These are phyloP conservation scores for Wickerhamiella bombiphila DNA, from an alignment of 805 yeast genomes.

Conservation along the genomic window DNA sequence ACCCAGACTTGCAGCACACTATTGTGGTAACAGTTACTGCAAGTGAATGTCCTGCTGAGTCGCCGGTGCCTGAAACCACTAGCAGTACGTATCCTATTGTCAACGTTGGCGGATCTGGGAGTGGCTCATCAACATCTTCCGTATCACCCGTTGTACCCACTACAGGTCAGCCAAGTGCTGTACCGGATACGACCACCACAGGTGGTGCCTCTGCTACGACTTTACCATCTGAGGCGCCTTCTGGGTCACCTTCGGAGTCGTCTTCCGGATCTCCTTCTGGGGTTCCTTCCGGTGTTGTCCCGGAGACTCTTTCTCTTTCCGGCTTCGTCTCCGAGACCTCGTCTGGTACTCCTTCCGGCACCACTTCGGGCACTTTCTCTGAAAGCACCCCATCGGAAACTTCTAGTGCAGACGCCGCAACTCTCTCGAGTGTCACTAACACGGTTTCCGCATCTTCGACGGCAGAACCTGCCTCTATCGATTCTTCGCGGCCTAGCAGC, in stretches of 20 bases:
- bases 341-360: neutral
- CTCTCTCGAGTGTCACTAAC: neutral
- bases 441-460: too few species aligned
- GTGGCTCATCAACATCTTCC: neutral
- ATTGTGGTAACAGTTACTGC: conserved; percentile 16
- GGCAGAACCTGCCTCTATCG: too few species aligned
- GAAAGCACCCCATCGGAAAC: neutral
- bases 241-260: neutral
- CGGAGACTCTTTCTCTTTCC: neutral
- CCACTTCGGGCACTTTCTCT: neutral
- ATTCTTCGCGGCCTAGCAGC: too few species aligned
- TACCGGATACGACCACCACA: neutral
- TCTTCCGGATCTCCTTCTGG: neutral
- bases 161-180: too few species aligned
- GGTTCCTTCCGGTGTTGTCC: neutral
- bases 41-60: conserved; percentile 8
- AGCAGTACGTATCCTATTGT: conserved; percentile 17
- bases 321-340: neutral
- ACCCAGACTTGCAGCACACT: conserved; percentile 18
- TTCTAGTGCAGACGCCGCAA: neutral
- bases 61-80: conserved; percentile 1
- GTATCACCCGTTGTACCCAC: neutral
- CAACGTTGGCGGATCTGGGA: conserved; percentile 17
- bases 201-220: neutral
- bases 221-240: neutral